These are phyloP conservation scores for Jackrogersella minutella DNA, from an alignment of 495 filamentous ascomycete genomes.

Conservation along the genomic window DNA sequence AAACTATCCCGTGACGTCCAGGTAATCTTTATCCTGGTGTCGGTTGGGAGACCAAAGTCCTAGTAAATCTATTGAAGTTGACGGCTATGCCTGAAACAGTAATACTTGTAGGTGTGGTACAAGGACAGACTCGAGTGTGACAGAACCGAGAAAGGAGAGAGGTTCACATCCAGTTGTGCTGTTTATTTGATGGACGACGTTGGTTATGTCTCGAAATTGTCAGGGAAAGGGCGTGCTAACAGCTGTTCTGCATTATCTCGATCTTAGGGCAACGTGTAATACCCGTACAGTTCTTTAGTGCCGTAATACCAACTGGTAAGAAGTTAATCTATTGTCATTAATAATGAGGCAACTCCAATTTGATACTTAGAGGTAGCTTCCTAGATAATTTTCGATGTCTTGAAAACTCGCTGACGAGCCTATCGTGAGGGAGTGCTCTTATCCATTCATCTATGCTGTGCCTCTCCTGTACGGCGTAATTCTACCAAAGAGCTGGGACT, in stretches of 20 bases:
- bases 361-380: not conserved
- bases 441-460: not conserved
- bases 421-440: not conserved
- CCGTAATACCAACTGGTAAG: conserved; percentile 8
- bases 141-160: not conserved
- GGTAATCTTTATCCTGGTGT: not conserved
- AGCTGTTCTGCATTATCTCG: not conserved
- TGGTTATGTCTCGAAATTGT: not conserved
- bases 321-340: not conserved
- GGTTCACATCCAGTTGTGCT: not conserved
- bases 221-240: not conserved
- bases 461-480: not conserved
- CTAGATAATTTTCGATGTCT: not conserved
- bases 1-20: not conserved
- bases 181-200: not conserved
- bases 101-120: conserved; percentile 2
- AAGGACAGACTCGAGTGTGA: not conserved
- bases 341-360: not conserved
- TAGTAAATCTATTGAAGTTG: not conserved
- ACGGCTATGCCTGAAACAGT: not conserved
- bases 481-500: not conserved
- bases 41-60: not conserved
- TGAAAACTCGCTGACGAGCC: not conserved
- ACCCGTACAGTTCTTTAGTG: not conserved
- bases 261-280: not conserved